Base-by-base conservation (phyloP, 176 grass and related monocot genomes). In the Dendrocalamus sinicus region DNA sequence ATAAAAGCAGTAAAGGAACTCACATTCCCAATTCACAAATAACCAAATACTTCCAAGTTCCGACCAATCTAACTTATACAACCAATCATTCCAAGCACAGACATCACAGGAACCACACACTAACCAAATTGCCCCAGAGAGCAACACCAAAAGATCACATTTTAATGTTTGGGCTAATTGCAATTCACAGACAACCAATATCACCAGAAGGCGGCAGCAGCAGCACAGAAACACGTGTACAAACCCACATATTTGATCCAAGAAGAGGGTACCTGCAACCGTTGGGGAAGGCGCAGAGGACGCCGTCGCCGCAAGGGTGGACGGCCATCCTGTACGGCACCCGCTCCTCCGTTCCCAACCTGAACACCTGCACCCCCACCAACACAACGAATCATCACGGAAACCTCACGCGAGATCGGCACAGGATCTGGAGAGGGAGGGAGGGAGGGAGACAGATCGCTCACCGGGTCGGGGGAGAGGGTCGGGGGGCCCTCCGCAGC, bases 301-400 rank as follows among this genome's bases (percentile, higher is more conserved):
- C 69, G 40, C 90, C 92, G 48, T 93, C 88, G 70, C 90, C 94
- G 24, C 77, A 81, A 7, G 94, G 97, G 86, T 99, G 97, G 62
- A 99, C 86, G 28, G 87, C 82, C 97, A 99, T 99, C 84, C 97
- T 91, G 71, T 96, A 99, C 20, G 97, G 94, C 67, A 91, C 89
- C 85, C 91, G 80, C 51, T 87, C 81, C 16, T 80, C 71, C 12
- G 92, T 96, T n/a, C 57, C 73, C 67, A 91, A 67, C 86, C 91
- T 89, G 17, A 96, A 68, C 75, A 90, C 94, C 97, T 99, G 84
- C 59, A 83, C 7, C 79, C 43, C 23, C n/a, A 77, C 19, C 22
- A n/a, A 8, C 32, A 7, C 70, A 61, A 2, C 75, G 46, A 20
- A 88, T 76, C 75, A 93, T 50, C 70, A 63, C 9, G 20, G 12